Evolutionary conservation across 1,139 yeast species (phyloP).

Genomic region (Geotrichum fermentans): DNA sequence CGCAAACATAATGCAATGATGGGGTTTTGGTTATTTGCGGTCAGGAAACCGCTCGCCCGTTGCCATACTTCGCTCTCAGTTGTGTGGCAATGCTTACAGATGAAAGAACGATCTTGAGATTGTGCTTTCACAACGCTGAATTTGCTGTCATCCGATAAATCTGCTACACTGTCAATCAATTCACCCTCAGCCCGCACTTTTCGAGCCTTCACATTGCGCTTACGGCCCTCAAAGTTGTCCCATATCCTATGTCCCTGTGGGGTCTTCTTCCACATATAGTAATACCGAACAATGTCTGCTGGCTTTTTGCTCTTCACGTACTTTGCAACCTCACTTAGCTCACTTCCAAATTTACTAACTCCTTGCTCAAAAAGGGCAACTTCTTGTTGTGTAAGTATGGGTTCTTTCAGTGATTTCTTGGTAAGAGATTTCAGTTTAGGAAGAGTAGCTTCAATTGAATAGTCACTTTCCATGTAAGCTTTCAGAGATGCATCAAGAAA

Average conservation of each 20-base stretch:
- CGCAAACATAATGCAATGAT: constrained; percentile 67
- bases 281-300: constrained; percentile 76
- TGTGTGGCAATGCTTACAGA: constrained; percentile 65
- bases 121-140: constrained; percentile 52
- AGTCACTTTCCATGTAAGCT: constrained; percentile 50
- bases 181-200: constrained; percentile 25
- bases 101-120: constrained; percentile 39
- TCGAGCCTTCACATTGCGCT: constrained; percentile 45
- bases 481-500: constrained; percentile 69
- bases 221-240: constrained; percentile 77
- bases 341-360: constrained; percentile 70
- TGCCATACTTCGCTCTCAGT: constrained; percentile 59
- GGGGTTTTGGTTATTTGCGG: constrained; percentile 37
- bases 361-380: constrained; percentile 67
- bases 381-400: constrained; percentile 64
- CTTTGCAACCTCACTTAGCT: constrained; percentile 65
- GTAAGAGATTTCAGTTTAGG: constrained; percentile 44
- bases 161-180: constrained; percentile 50
- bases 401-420: constrained; percentile 62
- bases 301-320: constrained; percentile 65
- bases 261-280: constrained; percentile 89
- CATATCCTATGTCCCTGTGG: constrained; percentile 67
- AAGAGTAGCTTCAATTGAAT: constrained; percentile 49
- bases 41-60: constrained; percentile 59
- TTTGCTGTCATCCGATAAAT: constrained; percentile 66